Base-by-base conservation (phyloP, 2,329 filamentous ascomycete species). In the Colletotrichum sansevieriae region DNA sequence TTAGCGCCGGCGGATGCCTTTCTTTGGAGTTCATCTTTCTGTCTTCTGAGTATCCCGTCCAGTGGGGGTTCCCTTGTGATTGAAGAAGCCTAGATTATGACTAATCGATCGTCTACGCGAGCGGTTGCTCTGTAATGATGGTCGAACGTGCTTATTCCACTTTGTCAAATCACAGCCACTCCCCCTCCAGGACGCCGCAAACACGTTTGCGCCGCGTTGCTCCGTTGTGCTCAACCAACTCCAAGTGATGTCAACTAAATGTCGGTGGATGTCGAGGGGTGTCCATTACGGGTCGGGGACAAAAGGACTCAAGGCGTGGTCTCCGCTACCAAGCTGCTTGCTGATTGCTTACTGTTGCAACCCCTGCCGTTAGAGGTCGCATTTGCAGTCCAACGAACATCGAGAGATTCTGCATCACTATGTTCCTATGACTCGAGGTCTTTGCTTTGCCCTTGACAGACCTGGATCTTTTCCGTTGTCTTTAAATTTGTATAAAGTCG, bases 191-290 rank as follows among this genome's bases (percentile, higher is more conserved):
- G 15, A 52, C n/a, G 35, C 49, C 18, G 25, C n/a, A 10, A 61
- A 64, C 35, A 46, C 22, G 15, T 54, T 25, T 25, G 63, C 44
- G 55, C 33, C 54, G 55, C 61, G 33, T 43, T 47, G 44, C 44
- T n/a, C 47, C 47, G 47, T 51, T 29, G 47, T 20, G 47, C 47
- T 51, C 47, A 33, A 6, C 25, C 25, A 29, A 29, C 25, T 29
- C 25, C 7, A 29, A 29, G 7, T 1, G 25, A 29, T 29, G 25
- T 7, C 25, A 29, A 29, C 1, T 29, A 29, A 5, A 29, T 29
- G 25, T 29, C 25, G 25, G 25, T 29, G 25, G 25, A 29, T 29
- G 25, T 29, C 7, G 4, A 29, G 25, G 25, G 25, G 25, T 29
- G 25, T 25, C 25, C 25, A 6, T 4, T 25, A n/a, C 4, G 5